Evolutionary conservation across 2,329 filamentous ascomycete species (phyloP).

Genomic region (Plenodomus lindquistii): DNA sequence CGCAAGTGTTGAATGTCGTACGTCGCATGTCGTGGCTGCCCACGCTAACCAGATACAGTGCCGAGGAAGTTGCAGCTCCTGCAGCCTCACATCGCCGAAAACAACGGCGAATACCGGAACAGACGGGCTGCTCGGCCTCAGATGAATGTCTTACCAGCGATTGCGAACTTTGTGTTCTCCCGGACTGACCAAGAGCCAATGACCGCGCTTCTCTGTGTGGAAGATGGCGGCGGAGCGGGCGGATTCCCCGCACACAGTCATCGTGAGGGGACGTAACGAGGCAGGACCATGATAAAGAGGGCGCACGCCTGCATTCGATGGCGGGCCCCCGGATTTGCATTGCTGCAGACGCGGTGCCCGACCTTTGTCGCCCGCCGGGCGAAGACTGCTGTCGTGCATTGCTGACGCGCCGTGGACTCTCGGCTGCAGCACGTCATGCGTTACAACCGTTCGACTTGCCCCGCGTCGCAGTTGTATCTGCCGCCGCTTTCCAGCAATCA

Average conservation of each 20-base stretch:
- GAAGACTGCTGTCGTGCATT: not conserved
- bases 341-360: not conserved
- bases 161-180: slow-evolving; percentile 2
- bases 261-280: slow-evolving; percentile 10
- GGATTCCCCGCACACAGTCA: slow-evolving; percentile 9
- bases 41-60: slow-evolving; percentile 4
- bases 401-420: not conserved
- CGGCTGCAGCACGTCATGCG: not conserved
- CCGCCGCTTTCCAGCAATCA: slow-evolving; percentile 14
- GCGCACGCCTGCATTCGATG: slow-evolving; percentile 1
- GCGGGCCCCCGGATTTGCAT: not conserved
- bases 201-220: slow-evolving; percentile 1
- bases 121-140: slow-evolving; percentile 1
- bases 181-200: slow-evolving; percentile 10
- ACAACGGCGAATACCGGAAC: slow-evolving; percentile 16
- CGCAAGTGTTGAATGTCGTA: too few relatives aligned
- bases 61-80: slow-evolving; percentile 12
- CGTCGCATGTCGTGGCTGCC: not conserved
- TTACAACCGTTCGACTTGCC: not conserved
- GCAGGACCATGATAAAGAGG: slow-evolving; percentile 10
- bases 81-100: not conserved
- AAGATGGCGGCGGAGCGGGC: slow-evolving; percentile 4
- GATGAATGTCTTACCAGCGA: slow-evolving; percentile 4
- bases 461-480: slow-evolving; percentile 8
- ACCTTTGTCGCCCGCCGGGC: not conserved